These are phyloP conservation scores for Neoboletus magnificus DNA, from an alignment of 768 basidiomycete genomes.

Conservation along the genomic window DNA sequence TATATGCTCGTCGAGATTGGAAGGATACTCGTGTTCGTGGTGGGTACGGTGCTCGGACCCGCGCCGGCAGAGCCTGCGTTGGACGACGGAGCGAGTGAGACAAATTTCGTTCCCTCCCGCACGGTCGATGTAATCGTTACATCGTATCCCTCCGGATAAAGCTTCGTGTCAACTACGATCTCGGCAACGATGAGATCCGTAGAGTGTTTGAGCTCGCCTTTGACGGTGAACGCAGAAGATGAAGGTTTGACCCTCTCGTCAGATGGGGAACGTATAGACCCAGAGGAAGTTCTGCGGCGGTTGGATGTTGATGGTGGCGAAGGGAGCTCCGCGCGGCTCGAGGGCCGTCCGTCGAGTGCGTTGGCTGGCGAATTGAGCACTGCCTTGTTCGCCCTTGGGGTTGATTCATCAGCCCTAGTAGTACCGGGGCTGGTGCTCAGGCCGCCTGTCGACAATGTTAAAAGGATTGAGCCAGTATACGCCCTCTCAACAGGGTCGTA, in stretches of 20 bases:
- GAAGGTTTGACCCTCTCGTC: slow-evolving; percentile 30
- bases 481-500: slow-evolving; percentile 50
- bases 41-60: not conserved
- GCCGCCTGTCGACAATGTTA: slow-evolving; percentile 31
- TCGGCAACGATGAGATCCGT: slow-evolving; percentile 76
- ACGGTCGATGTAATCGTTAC: slow-evolving; percentile 45
- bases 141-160: slow-evolving; percentile 75
- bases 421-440: slow-evolving; percentile 9
- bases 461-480: slow-evolving; percentile 50
- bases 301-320: slow-evolving; percentile 27
- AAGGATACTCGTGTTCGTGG: slow-evolving; percentile 27
- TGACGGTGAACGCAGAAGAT: slow-evolving; percentile 58
- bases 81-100: slow-evolving; percentile 33
- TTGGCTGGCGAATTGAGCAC: slow-evolving; percentile 25
- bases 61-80: not conserved
- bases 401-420: slow-evolving; percentile 33
- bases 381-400: slow-evolving; percentile 42
- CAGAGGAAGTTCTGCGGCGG: slow-evolving; percentile 19
- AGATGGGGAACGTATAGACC: slow-evolving; percentile 32
- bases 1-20: slow-evolving; percentile 62
- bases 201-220: slow-evolving; percentile 57
- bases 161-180: slow-evolving; percentile 74
- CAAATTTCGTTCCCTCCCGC: slow-evolving; percentile 35
- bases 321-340: slow-evolving; percentile 10
- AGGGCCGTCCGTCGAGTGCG: slow-evolving; percentile 13